Base-by-base conservation (phyloP, 495 filamentous ascomycete species). In the Sordaria brevicollis region DNA sequence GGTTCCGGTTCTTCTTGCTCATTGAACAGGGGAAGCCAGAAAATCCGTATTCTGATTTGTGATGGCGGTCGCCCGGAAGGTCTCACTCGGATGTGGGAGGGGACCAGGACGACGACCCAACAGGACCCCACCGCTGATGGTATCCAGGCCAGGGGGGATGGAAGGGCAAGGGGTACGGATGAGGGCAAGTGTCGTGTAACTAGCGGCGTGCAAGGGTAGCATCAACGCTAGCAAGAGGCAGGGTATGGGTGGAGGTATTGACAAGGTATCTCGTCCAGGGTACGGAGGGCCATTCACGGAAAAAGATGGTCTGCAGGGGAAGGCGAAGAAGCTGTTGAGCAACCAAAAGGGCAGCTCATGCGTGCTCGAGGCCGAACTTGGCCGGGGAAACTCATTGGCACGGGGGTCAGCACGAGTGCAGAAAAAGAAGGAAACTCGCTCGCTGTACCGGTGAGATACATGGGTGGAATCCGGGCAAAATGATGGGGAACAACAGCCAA, bases 21-120 rank as follows among this genome's bases (percentile, higher is more conserved):
- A 65, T 17, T 31, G 73, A 49, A 66, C 36, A 67, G 62, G 70
- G 68, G 67, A 65, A 71, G 65, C 49, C 68, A 41, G 67, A 39
- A 35, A 17, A 62, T 31, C 25, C 29, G 37, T 79, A 77, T 80
- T 78, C 79, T 82, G 81, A 81, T 81, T 80, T 79, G 80, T 79
- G 79, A 77, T 71, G 71, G 75, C 75, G 78, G 77, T 76, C 76
- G 80, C 70, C 76, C 81, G 73, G 76, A 81, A 77, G 78, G 81
- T 76, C 74, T 77, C 75, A 74, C 73, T 76, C 76, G 74, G 76
- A 76, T 76, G 74, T 76, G 75, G 74, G 70, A 75, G 72, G 66
- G 74, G 71, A 68, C 57, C 65, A 65, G 69, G 49, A 62, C 25
- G 49, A 62, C 25, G 25, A 62, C 49, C 72, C 75, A 77, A 76